These are phyloP conservation scores for Penicillium janthinellum DNA, from an alignment of 2,329 filamentous ascomycete genomes.

Conservation along the genomic window DNA sequence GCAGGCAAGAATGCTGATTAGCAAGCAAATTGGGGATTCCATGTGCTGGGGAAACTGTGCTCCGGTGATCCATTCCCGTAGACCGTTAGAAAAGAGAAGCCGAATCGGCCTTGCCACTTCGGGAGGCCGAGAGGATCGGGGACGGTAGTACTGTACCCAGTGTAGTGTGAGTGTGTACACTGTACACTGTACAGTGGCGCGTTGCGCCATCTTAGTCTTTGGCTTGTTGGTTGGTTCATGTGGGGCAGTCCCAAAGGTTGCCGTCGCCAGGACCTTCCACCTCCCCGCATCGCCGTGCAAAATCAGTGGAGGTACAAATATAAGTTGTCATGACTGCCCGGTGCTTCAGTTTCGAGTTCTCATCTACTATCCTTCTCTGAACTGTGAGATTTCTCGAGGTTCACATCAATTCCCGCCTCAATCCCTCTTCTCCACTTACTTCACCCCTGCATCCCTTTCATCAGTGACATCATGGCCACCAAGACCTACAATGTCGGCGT, in stretches of 20 bases:
- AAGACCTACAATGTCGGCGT: conserved; percentile 59
- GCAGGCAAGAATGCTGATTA: conserved; percentile 5
- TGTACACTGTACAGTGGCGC: not conserved
- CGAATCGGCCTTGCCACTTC: conserved; percentile 3
- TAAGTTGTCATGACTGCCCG: not conserved
- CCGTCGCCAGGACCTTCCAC: conserved; percentile 42
- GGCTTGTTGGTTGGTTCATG: conserved; percentile 16
- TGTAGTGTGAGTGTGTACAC: too few species aligned
- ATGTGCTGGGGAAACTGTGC: conserved; percentile 5
- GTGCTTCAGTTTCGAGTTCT: not conserved
- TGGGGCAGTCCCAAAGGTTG: conserved; percentile 38
- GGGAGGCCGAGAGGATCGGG: conserved; percentile 18
- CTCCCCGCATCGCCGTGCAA: conserved; percentile 27
- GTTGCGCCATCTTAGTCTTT: conserved; percentile 27
- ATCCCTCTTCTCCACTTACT: not conserved
- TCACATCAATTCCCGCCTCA: conserved; percentile 24
- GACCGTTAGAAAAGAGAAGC: conserved; percentile 1
- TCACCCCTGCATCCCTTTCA: not conserved
- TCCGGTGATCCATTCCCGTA: conserved; percentile 1
- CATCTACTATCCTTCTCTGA: not conserved
- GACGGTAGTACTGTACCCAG: too few species aligned
- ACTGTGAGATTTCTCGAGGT: not conserved
- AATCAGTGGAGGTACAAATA: not conserved
- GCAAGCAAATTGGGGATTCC: conserved; percentile 4
- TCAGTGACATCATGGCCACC: conserved; percentile 38